Percentiles rank a stretch among this genome's conserved stretches.
These are phyloP conservation scores for Tripterygium wilfordii DNA, from an alignment of 177 flowering plant species.

Conservation along the genomic window DNA sequence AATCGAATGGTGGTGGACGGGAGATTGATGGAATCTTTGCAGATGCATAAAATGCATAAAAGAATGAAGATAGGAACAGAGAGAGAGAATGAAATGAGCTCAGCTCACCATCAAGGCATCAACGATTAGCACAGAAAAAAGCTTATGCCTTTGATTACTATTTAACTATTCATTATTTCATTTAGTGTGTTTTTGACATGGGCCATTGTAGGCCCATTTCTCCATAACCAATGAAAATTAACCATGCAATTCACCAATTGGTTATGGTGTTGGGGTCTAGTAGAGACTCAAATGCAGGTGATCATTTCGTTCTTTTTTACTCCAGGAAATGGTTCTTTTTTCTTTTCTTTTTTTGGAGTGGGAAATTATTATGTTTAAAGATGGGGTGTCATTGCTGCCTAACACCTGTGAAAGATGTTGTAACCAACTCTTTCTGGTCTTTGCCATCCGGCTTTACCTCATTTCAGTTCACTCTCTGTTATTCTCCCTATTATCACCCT, in stretches of 20 bases:
- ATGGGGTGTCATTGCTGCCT: conserved; percentile 9
- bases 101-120: not conserved
- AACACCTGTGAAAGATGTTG: conserved; percentile 17
- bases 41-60: conserved; percentile 6
- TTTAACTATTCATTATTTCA: no score
- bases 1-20: conserved; percentile 13
- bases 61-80: not conserved
- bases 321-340: not conserved
- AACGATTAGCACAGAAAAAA: no score
- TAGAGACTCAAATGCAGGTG: no score
- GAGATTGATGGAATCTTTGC: conserved; percentile 23
- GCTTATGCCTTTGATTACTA: no score
- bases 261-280: no score
- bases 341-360: no score
- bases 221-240: no score
- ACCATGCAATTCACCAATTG: no score
- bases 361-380: conserved; percentile 6
- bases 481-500: not conserved
- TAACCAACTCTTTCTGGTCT: conserved; percentile 3
- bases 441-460: no score
- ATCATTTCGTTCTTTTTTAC: not conserved
- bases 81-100: not conserved
- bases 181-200: no score
- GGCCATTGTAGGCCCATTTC: no score
- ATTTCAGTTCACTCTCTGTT: not conserved